These are phyloP conservation scores for Pterocarpus santalinus DNA, from an alignment of 306 rosid genomes.

Conservation along the genomic window DNA sequence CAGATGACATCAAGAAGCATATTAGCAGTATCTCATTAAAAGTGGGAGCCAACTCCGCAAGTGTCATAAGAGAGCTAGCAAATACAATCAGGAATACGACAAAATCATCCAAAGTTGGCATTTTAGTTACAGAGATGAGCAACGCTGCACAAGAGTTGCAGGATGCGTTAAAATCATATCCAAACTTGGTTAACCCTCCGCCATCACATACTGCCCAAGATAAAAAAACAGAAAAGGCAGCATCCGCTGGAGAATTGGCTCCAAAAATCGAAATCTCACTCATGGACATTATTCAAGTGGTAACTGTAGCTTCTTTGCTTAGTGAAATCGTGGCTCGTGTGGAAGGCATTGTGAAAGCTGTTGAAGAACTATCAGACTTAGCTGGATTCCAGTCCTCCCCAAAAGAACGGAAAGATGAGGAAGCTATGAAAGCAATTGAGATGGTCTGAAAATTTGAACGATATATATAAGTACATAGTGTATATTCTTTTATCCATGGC, in stretches of 20 bases:
- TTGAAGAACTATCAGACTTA: conserved; percentile 62
- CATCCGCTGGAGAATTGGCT: background rate
- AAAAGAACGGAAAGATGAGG: background rate
- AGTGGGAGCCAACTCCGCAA: conserved; percentile 55
- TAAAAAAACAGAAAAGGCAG: conserved; percentile 12
- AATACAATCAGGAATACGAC: conserved; percentile 59
- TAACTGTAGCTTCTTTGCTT: conserved; percentile 68
- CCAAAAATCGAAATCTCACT: conserved; percentile 46
- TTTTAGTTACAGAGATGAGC: conserved; percentile 67
- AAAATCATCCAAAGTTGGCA: conserved; percentile 65
- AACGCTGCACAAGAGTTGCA: conserved; percentile 61
- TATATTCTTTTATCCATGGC: background rate
- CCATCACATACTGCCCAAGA: background rate
- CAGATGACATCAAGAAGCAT: conserved; percentile 59
- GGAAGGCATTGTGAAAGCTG: conserved; percentile 65
- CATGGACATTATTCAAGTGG: conserved; percentile 68
- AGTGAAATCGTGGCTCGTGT: conserved; percentile 65
- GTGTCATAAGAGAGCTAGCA: conserved; percentile 71
- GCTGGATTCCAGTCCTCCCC: conserved; percentile 38
- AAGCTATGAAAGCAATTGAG: background rate
- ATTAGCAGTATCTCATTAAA: conserved; percentile 53
- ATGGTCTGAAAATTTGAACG: conserved; percentile 29
- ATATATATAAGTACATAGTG: background rate
- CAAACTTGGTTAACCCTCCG: conserved; percentile 33
- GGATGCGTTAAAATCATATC: conserved; percentile 58